A percentile compares a stretch with the other conserved stretches of the same genome.
Evolutionary conservation across 768 basidiomycete species (phyloP).

Genomic region (Boletus sensibilis): DNA sequence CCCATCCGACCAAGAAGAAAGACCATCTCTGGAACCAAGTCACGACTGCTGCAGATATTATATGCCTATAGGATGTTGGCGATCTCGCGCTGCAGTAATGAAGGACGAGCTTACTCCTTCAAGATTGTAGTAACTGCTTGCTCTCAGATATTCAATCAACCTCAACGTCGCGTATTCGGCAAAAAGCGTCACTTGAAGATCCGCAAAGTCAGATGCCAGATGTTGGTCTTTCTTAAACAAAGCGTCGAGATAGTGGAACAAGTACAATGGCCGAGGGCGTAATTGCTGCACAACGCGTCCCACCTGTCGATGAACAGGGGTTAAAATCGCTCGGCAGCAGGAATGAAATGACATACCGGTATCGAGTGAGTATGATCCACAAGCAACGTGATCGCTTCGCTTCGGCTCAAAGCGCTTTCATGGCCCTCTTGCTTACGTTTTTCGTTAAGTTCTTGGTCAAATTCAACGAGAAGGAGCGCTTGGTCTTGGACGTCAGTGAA

Average conservation of each 20-base stretch:
- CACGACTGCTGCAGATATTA: conserved; percentile 76
- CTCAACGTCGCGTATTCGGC: conserved; percentile 80
- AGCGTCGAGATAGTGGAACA: conserved; percentile 92
- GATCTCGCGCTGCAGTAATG: neutral
- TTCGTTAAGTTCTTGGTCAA: conserved; percentile 83
- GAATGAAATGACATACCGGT: conserved; percentile 55
- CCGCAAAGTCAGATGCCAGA: conserved; percentile 76
- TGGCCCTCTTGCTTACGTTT: conserved; percentile 46
- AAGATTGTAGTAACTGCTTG: conserved; percentile 88
- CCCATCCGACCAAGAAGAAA: conserved; percentile 97
- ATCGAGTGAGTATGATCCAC: conserved; percentile 97
- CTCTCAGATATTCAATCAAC: conserved; percentile 87
- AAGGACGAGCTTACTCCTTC: conserved; percentile 55
- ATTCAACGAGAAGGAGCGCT: conserved; percentile 88
- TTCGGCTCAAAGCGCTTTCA: conserved; percentile 44
- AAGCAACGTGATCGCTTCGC: conserved; percentile 80
- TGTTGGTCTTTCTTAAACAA: conserved; percentile 85
- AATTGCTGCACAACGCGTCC: conserved; percentile 87
- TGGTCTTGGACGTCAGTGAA: conserved; percentile 96
- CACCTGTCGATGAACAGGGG: conserved; percentile 49
- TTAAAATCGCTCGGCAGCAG: neutral
- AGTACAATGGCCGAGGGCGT: conserved; percentile 67
- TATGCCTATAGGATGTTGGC: conserved; percentile 60
- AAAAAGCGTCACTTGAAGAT: conserved; percentile 87
- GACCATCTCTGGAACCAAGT: conserved; percentile 94